Evolutionary conservation across 495 filamentous ascomycete species (phyloP), one percentile per base, ranked within the genome.

Genomic region (Talaromyces nanjingensis): DNA sequence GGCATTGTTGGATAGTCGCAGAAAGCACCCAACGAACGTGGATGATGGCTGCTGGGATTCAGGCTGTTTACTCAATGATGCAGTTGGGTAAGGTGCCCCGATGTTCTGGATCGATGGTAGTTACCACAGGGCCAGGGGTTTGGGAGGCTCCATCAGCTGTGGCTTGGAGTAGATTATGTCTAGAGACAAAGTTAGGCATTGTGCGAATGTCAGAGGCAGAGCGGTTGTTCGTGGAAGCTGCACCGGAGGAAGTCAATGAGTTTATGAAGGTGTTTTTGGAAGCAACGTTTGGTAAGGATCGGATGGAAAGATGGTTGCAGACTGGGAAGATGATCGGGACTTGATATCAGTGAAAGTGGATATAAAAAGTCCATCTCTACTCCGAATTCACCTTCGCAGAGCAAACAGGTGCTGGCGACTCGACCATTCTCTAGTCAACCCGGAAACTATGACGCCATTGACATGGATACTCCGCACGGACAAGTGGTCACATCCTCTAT

Each of bases 111-210:
- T 27, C n/a, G 0, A 55, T 55, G 52, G 52, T 66, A 1, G 71
- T 72, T 27, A 73, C 71, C n/a, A 68, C 71, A 60, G 63, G 69
- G 6, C 62, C 34, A 14, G 68, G 73, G 6, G 29, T 78, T 18
- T 78, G 76, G 76, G 73, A 77, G 20, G 76, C 75, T 3, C 4
- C 59, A 37, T 69, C 68, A 42, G 63, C 68, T 53, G 65, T 61
- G 31, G 60, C 64, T 34, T 79, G 74, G 75, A 29, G 63, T 4
- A 27, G 66, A 18, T 59, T 65, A 27, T 66, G 62, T 22, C 59
- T 60, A n/a, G 67, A 66, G 61, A 60, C 18, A 22, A 39, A 60
- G 11, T 3, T 27, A 4, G 24, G 52, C 52, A 25, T 55, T 14
- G 14, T 60, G 8, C 58, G 27, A 16, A 27, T 60, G 58, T 22